A percentile compares a stretch with the other conserved stretches of the same genome.
phyloP scores from a whole-genome alignment of 2,329 filamentous ascomycete genomes.

The Arthrobotrys sinensis region DNA sequence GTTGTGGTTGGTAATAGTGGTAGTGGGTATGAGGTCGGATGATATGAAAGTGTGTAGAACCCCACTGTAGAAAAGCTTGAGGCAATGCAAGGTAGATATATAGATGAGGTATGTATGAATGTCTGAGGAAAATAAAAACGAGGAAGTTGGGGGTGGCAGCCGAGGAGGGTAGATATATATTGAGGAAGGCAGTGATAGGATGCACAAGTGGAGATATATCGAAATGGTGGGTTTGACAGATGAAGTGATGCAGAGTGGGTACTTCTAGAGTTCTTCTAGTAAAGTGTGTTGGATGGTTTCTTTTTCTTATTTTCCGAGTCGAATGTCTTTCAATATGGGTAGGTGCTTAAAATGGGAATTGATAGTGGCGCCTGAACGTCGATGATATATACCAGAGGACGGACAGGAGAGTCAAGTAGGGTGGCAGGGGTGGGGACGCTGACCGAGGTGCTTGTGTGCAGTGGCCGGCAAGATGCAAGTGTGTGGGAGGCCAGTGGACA shows the following conservation, averaged over 20 bases:
- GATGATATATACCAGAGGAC: constrained; percentile 61
- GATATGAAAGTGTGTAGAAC: constrained; percentile 44
- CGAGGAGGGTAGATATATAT: constrained; percentile 60
- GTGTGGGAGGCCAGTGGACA: constrained; percentile 57
- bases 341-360: constrained; percentile 62
- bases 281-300: constrained; percentile 46
- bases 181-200: constrained; percentile 54
- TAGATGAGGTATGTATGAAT: constrained; percentile 60
- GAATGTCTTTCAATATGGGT: constrained; percentile 62
- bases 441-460: constrained; percentile 51
- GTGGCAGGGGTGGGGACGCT: constrained; percentile 44
- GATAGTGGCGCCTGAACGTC: constrained; percentile 61
- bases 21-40: constrained; percentile 49
- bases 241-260: constrained; percentile 57
- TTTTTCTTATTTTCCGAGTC: constrained; percentile 60
- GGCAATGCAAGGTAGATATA: constrained; percentile 41
- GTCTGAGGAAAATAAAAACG: constrained; percentile 59
- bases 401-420: constrained; percentile 58
- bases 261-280: constrained; percentile 56
- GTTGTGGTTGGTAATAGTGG: constrained; percentile 39
- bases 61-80: constrained; percentile 36
- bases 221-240: constrained; percentile 57
- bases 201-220: constrained; percentile 56
- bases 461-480: constrained; percentile 46
- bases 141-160: constrained; percentile 38